Evolutionary conservation across 257 asterid genomes (phyloP), one percentile per base, ranked within the genome.

Genomic region (Jacaranda mimosifolia): DNA sequence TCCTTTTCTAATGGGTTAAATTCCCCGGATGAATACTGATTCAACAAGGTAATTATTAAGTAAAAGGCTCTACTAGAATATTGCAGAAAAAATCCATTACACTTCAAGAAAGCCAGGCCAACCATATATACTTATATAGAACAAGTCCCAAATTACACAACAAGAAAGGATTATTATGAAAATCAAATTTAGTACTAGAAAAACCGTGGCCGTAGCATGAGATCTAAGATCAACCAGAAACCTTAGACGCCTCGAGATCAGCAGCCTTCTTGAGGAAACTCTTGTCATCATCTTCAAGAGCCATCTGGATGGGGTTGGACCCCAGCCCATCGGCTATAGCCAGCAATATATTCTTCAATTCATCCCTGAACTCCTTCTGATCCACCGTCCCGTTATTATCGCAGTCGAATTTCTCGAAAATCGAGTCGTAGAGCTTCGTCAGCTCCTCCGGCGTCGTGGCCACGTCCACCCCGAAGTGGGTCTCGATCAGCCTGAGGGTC

Each of bases 301-400:
- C 97, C 98, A 94, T 94, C 83, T 94, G 98, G 7, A 94, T 94
- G 1, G 97, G 97, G 70, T 68, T 85, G 0, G 91, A 83, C 0
- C 98, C 98, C 48, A 94, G 88, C 10, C 98, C 98, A 36, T 94
- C 98, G 7, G 97, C 97, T 17, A 94, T 90, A 9, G 96, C 98
- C 66, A 88, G 74, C 92, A 90, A 67, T 26, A 94, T 92, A 68
- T 85, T 88, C 94, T 69, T 94, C 85, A 90, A 42, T 83, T 94
- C 98, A 9, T 51, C 81, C 68, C 82, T 79, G 70, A 94, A 94
- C 85, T 94, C 98, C 52, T 70, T 81, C 19, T 19, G 74, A 21
- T 94, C 98, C 62, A 94, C 90, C 3, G 88, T 85, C 4, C 91
- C 98, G 64, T 80, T 94, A 0, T 74, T 76, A 38, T 93, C 98